Evolutionary conservation across 176 grass and related monocot species (phyloP).

Genomic region (Zoysia pacifica): DNA sequence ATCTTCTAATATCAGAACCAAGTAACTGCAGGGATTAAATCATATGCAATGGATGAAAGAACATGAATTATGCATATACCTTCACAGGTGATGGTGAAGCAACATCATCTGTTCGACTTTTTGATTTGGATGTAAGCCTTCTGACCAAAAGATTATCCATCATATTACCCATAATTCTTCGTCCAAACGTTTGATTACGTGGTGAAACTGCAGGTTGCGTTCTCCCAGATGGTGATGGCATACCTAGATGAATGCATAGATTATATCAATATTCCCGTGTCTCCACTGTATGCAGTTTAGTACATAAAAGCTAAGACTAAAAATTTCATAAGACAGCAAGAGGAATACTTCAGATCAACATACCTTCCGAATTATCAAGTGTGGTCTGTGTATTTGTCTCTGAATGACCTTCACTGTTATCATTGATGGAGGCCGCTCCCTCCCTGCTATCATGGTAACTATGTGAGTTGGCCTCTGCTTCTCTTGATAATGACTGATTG

Average conservation of each 20-base stretch:
- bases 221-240: constrained; percentile 79
- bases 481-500: constrained; percentile 55
- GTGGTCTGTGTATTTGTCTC: constrained; percentile 60
- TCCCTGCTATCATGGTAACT: constrained; percentile 45
- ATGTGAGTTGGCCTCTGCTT: constrained; percentile 40
- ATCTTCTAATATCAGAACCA: constrained; percentile 18
- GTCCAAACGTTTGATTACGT: constrained; percentile 80
- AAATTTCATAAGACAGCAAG: not conserved
- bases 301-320: constrained; percentile 12
- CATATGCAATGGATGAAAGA: constrained; percentile 26
- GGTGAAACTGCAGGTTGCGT: constrained; percentile 55
- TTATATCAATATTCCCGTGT: constrained; percentile 18
- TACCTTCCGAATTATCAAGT: constrained; percentile 80
- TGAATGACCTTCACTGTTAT: constrained; percentile 49
- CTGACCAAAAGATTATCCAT: constrained; percentile 88
- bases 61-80: constrained; percentile 46
- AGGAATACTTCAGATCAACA: constrained; percentile 14
- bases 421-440: constrained; percentile 44
- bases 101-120: constrained; percentile 53
- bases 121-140: constrained; percentile 93
- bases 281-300: constrained; percentile 10
- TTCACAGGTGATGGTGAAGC: constrained; percentile 57
- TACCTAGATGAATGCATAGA: constrained; percentile 50
- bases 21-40: constrained; percentile 24
- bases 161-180: constrained; percentile 94